A percentile compares a stretch with the other conserved stretches of the same genome.
Evolutionary conservation across 495 filamentous ascomycete genomes (phyloP).

Genomic region (Neurospora tetrasperma): DNA sequence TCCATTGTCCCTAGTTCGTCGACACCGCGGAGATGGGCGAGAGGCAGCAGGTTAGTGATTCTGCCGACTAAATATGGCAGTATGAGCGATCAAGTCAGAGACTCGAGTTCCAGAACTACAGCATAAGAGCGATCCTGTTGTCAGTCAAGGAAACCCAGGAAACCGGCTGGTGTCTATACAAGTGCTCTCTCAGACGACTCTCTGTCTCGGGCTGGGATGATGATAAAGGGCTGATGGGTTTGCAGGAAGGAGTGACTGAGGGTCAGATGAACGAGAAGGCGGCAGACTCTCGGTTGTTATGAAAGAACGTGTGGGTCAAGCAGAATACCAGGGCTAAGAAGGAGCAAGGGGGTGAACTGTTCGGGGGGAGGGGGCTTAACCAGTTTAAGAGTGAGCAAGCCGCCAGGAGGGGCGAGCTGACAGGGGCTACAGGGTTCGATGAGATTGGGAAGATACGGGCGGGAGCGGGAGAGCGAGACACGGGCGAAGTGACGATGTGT

Average conservation of each 20-base stretch:
- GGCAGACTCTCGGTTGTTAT: slow-evolving; percentile 10
- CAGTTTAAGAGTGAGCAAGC: slow-evolving; percentile 23
- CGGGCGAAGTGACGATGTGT: slow-evolving; percentile 7
- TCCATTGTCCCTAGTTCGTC: slow-evolving; percentile 10
- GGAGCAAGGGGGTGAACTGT: slow-evolving; percentile 11
- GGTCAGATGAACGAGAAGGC: slow-evolving; percentile 21
- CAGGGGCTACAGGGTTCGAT: neutral
- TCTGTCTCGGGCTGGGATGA: neutral
- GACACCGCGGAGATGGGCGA: neutral
- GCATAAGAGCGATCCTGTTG: neutral
- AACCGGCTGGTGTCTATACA: neutral
- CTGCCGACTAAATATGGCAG: neutral
- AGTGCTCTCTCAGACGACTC: neutral
- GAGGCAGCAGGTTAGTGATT: neutral
- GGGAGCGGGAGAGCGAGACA: slow-evolving; percentile 14
- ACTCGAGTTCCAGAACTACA: neutral
- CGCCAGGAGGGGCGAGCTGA: slow-evolving; percentile 1
- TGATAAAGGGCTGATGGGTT: neutral
- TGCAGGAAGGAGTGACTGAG: slow-evolving; percentile 35
- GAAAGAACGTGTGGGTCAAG: slow-evolving; percentile 26
- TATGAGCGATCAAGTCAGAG: neutral
- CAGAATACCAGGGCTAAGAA: slow-evolving; percentile 13
- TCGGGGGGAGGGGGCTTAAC: slow-evolving; percentile 14
- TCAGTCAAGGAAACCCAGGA: neutral
- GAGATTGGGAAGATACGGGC: slow-evolving; percentile 1